These are phyloP conservation scores for Boechera stricta DNA, from an alignment of 345 rosid genomes.

Conservation along the genomic window DNA sequence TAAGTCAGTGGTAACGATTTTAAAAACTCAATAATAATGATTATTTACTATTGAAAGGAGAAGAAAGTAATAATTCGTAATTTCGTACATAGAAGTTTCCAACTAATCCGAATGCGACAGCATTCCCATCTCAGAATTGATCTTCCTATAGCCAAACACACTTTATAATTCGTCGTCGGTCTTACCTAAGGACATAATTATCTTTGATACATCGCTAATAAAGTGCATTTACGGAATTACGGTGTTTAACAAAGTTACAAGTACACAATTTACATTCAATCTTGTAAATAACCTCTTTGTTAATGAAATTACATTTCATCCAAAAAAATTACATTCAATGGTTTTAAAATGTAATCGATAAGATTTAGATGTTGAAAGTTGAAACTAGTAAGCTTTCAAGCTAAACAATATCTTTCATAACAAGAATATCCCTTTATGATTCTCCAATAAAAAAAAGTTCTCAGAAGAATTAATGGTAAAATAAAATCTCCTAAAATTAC, in stretches of 20 bases:
- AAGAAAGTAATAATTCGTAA: not conserved
- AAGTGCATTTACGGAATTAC: not conserved
- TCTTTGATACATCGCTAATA: not conserved
- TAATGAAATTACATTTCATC: too few species aligned
- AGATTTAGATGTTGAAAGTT: not conserved
- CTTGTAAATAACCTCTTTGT: too few species aligned
- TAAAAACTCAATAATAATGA: not conserved
- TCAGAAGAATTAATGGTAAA: not conserved
- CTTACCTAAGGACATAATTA: slow-evolving; percentile 1
- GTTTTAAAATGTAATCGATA: not conserved
- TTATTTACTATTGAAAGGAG: not conserved
- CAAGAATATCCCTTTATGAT: slow-evolving; percentile 8
- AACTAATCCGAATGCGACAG: slow-evolving; percentile 36
- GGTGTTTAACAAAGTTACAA: slow-evolving; percentile 7
- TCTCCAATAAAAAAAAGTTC: not conserved
- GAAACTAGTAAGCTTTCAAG: slow-evolving; percentile 15
- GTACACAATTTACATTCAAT: not conserved
- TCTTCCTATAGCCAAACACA: slow-evolving; percentile 10
- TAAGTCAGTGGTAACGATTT: slow-evolving; percentile 9
- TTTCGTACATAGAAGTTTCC: slow-evolving; percentile 13
- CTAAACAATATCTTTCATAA: slow-evolving; percentile 12
- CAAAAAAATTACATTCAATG: not conserved
- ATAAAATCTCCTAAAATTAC: not conserved
- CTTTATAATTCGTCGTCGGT: slow-evolving; percentile 9
- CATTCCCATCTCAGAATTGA: not conserved